Conservation (phyloP, 352 stramenopile species). For the Plasmopara muralis region DNA sequence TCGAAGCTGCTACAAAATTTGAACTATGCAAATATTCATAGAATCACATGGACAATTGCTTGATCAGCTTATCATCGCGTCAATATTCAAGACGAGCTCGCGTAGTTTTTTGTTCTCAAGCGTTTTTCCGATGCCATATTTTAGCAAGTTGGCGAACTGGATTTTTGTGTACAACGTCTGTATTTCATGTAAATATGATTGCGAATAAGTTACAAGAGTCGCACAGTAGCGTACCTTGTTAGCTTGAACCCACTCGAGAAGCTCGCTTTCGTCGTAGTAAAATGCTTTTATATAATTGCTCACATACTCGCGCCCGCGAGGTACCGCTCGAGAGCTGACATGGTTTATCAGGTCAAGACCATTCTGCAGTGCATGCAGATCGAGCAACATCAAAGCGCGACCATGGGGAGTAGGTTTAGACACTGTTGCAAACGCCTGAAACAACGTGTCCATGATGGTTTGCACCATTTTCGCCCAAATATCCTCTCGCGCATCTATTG, state of each 20-base stretch:
- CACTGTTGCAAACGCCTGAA: slow-evolving; percentile 89
- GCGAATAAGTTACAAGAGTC: neutral
- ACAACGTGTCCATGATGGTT: slow-evolving; percentile 81
- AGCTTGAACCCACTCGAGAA: slow-evolving; percentile 73
- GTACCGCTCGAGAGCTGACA: slow-evolving; percentile 41
- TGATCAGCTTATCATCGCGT: slow-evolving; percentile 40
- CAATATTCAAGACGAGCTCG: slow-evolving; percentile 57
- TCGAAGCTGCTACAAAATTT: slow-evolving; percentile 30
- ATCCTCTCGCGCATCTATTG: slow-evolving; percentile 56
- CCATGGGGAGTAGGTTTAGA: slow-evolving; percentile 91
- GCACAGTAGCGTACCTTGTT: slow-evolving; percentile 48
- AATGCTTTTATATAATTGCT: slow-evolving; percentile 87
- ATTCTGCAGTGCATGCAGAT: slow-evolving; percentile 88
- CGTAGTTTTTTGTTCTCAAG: slow-evolving; percentile 48
- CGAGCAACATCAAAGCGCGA: slow-evolving; percentile 94
- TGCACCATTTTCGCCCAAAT: slow-evolving; percentile 83
- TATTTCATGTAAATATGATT: slow-evolving; percentile 12
- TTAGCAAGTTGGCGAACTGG: slow-evolving; percentile 56
- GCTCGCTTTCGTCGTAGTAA: slow-evolving; percentile 78
- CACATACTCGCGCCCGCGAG: slow-evolving; percentile 56
- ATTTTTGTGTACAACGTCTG: slow-evolving; percentile 53
- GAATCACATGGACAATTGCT: slow-evolving; percentile 11
- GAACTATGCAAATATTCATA: slow-evolving; percentile 36
- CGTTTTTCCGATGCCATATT: slow-evolving; percentile 50
- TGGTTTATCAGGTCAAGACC: slow-evolving; percentile 80